Base-by-base conservation (phyloP, 768 basidiomycete genomes). In the Suillus sp. region DNA sequence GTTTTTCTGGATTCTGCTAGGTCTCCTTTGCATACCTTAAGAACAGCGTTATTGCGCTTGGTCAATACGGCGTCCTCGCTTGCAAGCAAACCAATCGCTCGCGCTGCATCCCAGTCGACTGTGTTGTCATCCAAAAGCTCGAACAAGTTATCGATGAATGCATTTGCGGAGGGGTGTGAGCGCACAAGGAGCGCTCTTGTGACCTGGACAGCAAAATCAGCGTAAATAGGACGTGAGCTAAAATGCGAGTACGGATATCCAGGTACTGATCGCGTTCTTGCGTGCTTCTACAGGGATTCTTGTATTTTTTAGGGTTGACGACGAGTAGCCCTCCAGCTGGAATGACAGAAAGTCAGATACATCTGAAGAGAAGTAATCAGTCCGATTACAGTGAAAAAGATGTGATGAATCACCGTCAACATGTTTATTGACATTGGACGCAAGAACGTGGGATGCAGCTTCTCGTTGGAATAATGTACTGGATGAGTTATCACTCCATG, bases 401-500 rank as follows among this genome's bases (percentile, higher is more conserved):
- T 40, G 13, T 27, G 5, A 30, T 40, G 6, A 57, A 40, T 65
- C 55, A 94, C 95, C 87, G 45, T 87, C 81, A 11, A 80, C 79
- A 42, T 87, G 84, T 74, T 95, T 93, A 73, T 98, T 97, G 32
- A 95, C 75, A n/a, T 92, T 76, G 0, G 88, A 83, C 1, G 89
- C 81, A 20, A 93, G 71, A 3, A 87, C 69, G 43, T 87, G 83
- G 68, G 84, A 79, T 2, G 81, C 84, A 32, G 86, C 81, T 35
- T 82, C 80, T 65, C 79, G 78, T 71, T 92, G 90, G 0, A 82
- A 66, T 50, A 78, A 74, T 57, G 77, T 84, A 20, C 81, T 80
- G 4, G 83, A 77, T 13, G 73, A 68, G 7, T 76, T 69, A 25
- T 92, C 74, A 45, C 82, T 81, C 92, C 92, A 95, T 9, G 73